These are phyloP conservation scores for Pseudotsuga menziesii DNA, from an alignment of 75 land plant genomes.

Conservation along the genomic window DNA sequence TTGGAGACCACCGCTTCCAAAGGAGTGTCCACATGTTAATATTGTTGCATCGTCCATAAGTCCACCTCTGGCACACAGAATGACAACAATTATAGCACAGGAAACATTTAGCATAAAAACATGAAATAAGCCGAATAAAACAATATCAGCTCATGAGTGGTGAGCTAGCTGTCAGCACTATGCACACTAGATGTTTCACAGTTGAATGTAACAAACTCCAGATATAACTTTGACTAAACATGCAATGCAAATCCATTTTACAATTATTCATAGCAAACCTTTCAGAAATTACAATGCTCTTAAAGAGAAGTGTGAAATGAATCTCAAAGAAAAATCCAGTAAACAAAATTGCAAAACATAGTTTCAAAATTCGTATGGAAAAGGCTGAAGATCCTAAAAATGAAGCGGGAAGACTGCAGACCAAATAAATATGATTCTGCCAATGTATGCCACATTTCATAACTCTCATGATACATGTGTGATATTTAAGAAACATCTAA, in stretches of 20 bases:
- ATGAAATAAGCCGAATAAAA: background rate
- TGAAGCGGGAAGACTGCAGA: no score
- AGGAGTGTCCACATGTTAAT: constrained; percentile 85
- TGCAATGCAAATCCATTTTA: background rate
- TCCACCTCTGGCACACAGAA: constrained; percentile 34
- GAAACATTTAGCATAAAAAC: background rate
- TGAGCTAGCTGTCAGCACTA: background rate
- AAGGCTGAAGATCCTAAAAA: no score
- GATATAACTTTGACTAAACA: background rate
- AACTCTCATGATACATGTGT: no score
- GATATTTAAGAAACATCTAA: no score
- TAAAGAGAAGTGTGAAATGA: no score
- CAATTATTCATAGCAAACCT: background rate
- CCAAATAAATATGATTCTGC: no score
- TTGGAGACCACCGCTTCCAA: constrained; percentile 67
- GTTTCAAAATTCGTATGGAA: no score
- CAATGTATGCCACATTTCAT: no score
- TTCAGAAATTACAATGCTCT: background rate
- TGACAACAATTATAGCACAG: background rate
- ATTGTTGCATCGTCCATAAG: constrained; percentile 96
- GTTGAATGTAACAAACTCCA: background rate
- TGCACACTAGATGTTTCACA: background rate
- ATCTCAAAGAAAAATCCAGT: no score
- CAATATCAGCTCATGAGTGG: background rate
- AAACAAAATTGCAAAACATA: no score